Evolutionary conservation across 2,329 filamentous ascomycete species (phyloP).

Genomic region (Aspergillus bombycis): DNA sequence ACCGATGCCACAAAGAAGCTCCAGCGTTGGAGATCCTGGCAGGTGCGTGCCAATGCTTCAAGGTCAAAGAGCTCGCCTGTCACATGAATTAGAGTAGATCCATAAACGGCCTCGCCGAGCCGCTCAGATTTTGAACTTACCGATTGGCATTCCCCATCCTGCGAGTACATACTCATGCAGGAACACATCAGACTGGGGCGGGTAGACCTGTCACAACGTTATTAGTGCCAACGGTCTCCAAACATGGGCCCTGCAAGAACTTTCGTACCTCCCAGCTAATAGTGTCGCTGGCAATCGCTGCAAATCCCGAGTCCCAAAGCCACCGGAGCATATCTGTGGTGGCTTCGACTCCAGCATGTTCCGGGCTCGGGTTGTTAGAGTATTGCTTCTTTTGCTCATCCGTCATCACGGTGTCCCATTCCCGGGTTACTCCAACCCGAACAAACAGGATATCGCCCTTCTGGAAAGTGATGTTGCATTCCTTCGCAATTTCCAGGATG

Average conservation of each 20-base stretch:
- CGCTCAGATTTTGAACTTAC: constrained; percentile 31
- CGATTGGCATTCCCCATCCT: constrained; percentile 56
- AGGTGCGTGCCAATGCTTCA: constrained; percentile 44
- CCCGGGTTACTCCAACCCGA: constrained; percentile 45
- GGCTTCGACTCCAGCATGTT: constrained; percentile 54
- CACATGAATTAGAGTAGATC: constrained; percentile 10
- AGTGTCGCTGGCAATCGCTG: constrained; percentile 61
- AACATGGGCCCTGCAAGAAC: background rate
- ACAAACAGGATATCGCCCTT: constrained; percentile 59
- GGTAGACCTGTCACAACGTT: constrained; percentile 42
- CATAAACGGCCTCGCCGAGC: background rate
- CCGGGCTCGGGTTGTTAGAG: constrained; percentile 41
- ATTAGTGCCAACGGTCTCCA: background rate
- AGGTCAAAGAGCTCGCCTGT: constrained; percentile 52
- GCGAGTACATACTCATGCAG: constrained; percentile 55
- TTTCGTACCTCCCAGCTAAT: constrained; percentile 56
- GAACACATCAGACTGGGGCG: constrained; percentile 42
- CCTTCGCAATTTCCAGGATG: constrained; percentile 44
- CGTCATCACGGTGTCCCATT: constrained; percentile 47
- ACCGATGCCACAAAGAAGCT: constrained; percentile 55
- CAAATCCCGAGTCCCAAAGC: constrained; percentile 62
- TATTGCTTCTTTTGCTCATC: constrained; percentile 34
- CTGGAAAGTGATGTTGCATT: constrained; percentile 49
- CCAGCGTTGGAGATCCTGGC: constrained; percentile 46
- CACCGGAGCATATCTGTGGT: constrained; percentile 56